Evolutionary conservation across 257 asterid genomes (phyloP).

Genomic region (Anisodus acutangulus): DNA sequence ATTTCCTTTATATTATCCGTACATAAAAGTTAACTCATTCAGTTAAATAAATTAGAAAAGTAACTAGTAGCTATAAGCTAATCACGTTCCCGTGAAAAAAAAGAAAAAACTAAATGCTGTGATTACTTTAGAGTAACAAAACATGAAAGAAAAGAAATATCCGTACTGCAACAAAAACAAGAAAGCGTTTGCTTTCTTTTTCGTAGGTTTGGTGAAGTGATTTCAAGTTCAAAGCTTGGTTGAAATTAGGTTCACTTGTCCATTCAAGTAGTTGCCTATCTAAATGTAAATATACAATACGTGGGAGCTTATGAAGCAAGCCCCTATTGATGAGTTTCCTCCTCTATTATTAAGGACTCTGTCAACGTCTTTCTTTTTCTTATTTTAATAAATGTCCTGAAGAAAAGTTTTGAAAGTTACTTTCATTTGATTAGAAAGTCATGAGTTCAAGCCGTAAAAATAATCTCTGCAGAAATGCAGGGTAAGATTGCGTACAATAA

Average conservation of each 20-base stretch:
- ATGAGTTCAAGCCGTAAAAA: too few species aligned
- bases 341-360: neutral
- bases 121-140: neutral
- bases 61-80: neutral
- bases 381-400: neutral
- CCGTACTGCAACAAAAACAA: neutral
- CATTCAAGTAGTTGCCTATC: neutral
- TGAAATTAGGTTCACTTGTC: neutral
- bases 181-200: neutral
- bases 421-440: too few species aligned
- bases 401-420: too few species aligned
- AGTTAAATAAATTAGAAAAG: neutral
- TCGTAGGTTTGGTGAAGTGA: slow-evolving; percentile 38
- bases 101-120: neutral
- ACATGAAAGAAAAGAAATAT: neutral
- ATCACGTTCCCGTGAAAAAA: neutral
- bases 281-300: neutral
- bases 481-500: too few species aligned
- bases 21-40: neutral
- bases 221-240: slow-evolving; percentile 15
- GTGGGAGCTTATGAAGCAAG: slow-evolving; percentile 3
- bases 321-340: neutral
- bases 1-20: neutral
- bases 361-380: neutral
- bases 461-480: too few species aligned